Percentiles rank a stretch among this genome's conserved stretches.
phyloP scores from a whole-genome alignment of 441 rosid species.

The Jatropha podagrica region DNA sequence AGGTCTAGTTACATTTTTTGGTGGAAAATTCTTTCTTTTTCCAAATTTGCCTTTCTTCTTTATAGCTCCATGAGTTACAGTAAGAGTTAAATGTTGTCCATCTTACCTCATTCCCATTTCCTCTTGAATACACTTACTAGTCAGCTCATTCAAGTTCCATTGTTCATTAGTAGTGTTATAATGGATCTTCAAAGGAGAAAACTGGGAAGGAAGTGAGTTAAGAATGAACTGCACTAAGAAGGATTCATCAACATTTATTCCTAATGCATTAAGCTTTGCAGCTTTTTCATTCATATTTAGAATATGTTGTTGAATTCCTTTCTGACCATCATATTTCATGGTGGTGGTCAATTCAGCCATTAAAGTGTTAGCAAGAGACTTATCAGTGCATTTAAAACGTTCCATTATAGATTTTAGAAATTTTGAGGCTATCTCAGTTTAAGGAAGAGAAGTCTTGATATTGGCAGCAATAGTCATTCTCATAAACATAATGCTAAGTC shows the following conservation, averaged over 20 bases:
- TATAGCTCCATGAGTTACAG: neutral
- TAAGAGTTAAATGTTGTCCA: neutral
- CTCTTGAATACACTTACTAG: neutral
- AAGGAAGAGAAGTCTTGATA: neutral
- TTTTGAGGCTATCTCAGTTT: neutral
- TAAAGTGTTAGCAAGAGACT: no score
- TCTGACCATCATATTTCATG: no score
- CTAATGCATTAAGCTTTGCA: neutral
- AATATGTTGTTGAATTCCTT: neutral
- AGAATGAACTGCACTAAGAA: neutral
- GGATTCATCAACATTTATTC: neutral
- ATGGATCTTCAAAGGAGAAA: neutral
- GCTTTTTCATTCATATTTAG: neutral
- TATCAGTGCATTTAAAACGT: neutral
- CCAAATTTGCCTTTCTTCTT: neutral
- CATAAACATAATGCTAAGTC: neutral
- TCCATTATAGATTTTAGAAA: neutral
- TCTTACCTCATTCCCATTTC: neutral
- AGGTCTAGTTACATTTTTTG: no score
- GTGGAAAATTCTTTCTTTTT: neutral
- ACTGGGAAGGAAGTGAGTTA: neutral
- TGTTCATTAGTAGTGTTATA: neutral
- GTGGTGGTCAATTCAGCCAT: neutral
- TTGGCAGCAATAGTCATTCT: neutral
- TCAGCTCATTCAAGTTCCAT: neutral